A percentile compares a stretch with the other conserved stretches of the same genome.
Evolutionary conservation across 768 basidiomycete species (phyloP).

Genomic region (Xerocomus spinulosus): DNA sequence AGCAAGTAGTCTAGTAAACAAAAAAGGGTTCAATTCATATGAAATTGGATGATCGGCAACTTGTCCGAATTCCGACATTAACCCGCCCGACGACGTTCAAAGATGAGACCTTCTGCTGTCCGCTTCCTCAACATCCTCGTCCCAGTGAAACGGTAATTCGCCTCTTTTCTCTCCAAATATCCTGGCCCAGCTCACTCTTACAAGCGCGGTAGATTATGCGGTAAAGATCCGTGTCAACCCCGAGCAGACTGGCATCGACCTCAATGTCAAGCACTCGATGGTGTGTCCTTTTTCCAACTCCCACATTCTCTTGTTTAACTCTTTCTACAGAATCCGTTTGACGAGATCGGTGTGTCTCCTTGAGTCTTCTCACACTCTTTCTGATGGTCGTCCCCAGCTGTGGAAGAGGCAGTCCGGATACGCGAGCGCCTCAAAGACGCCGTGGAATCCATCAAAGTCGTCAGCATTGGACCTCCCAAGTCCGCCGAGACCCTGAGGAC

Average conservation of each 20-base stretch:
- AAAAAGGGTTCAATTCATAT: too few species aligned
- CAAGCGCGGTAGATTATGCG: constrained; percentile 90
- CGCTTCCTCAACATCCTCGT: constrained; percentile 86
- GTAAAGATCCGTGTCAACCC: constrained; percentile 98
- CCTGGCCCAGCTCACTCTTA: background rate
- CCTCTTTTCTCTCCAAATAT: background rate
- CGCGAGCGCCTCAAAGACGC: constrained; percentile 75
- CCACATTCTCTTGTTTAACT: background rate
- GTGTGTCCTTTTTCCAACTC: constrained; percentile 39
- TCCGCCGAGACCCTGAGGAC: constrained; percentile 87
- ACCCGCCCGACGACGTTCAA: too few species aligned
- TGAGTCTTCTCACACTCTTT: background rate
- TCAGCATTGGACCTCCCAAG: constrained; percentile 94
- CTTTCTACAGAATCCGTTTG: constrained; percentile 82
- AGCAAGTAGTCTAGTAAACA: too few species aligned
- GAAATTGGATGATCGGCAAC: constrained; percentile 3
- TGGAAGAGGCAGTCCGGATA: constrained; percentile 96
- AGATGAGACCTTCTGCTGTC: constrained; percentile 71
- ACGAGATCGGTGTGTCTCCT: constrained; percentile 80
- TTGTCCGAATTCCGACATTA: constrained; percentile 15
- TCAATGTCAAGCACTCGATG: constrained; percentile 99
- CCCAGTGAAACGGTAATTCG: constrained; percentile 77
- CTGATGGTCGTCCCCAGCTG: constrained; percentile 48
- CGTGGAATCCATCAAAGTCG: constrained; percentile 83
- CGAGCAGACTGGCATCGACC: constrained; percentile 92